Conservation (phyloP, 441 rosid genomes). For the Euphorbia schlechtendalii region DNA sequence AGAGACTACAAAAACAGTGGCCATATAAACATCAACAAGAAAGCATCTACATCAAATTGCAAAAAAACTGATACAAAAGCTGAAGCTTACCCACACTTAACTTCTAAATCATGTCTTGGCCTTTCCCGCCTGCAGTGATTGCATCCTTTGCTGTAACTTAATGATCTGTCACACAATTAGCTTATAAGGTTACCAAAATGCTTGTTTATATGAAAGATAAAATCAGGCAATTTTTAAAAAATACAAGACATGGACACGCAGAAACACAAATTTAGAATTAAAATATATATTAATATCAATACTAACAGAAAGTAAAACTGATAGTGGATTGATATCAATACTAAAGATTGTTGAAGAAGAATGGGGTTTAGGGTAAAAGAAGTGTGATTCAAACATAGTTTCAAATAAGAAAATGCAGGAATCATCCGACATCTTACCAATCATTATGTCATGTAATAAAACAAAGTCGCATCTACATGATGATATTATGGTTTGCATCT, state of each 20-base stretch:
- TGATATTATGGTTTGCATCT: background rate
- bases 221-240: no score
- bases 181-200: no score
- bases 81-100: background rate
- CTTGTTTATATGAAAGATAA: no score
- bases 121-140: conserved; percentile 83
- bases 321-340: background rate
- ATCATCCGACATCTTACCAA: background rate
- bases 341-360: background rate
- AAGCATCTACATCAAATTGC: conserved; percentile 9
- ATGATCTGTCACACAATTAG: conserved; percentile 49
- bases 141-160: conserved; percentile 78
- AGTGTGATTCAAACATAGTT: background rate
- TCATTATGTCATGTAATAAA: background rate
- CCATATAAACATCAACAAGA: background rate
- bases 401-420: background rate
- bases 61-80: conserved; percentile 1
- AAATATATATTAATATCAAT: no score
- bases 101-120: conserved; percentile 49
- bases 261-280: no score
- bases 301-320: background rate
- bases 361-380: background rate
- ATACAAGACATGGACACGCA: no score
- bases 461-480: background rate
- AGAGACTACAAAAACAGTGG: background rate